These are phyloP conservation scores for Ochromonas danica DNA, from an alignment of 108 stramenopile species.

Conservation along the genomic window DNA sequence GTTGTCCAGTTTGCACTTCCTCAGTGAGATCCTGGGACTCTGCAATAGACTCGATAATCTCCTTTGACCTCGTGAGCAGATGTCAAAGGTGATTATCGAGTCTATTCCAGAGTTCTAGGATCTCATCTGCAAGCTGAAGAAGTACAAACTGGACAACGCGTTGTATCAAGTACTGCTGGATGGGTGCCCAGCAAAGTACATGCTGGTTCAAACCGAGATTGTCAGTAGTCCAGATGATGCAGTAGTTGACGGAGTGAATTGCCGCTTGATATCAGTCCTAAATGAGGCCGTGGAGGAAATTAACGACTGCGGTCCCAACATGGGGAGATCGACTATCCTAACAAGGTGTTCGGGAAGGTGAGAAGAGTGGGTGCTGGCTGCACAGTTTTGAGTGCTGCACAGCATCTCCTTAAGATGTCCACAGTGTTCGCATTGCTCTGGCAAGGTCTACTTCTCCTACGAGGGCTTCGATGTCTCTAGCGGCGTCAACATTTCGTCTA, in stretches of 20 bases:
- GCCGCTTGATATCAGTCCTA: not conserved
- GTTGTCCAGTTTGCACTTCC: slow-evolving; percentile 1
- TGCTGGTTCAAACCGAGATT: not conserved
- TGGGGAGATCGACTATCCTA: not conserved
- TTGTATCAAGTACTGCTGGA: not conserved
- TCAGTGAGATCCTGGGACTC: not conserved
- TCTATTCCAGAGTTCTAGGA: slow-evolving; percentile 1
- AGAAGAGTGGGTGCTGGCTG: too few species aligned
- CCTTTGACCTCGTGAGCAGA: not conserved
- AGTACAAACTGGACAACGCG: not conserved
- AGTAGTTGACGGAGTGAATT: not conserved
- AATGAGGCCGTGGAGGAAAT: not conserved
- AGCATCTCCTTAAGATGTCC: not conserved
- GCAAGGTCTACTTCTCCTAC: not conserved
- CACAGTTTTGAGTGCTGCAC: too few species aligned
- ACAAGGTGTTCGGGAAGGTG: not conserved
- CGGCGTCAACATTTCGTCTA: not conserved
- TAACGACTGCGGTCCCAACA: not conserved
- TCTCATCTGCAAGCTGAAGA: not conserved
- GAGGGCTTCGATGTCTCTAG: not conserved
- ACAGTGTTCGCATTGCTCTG: not conserved
- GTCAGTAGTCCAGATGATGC: not conserved
- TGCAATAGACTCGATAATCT: not conserved
- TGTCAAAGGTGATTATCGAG: not conserved
- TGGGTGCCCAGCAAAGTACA: slow-evolving; percentile 1